These are phyloP conservation scores for Angomonas desouzai DNA, from an alignment of 208 protist species.

Conservation along the genomic window DNA sequence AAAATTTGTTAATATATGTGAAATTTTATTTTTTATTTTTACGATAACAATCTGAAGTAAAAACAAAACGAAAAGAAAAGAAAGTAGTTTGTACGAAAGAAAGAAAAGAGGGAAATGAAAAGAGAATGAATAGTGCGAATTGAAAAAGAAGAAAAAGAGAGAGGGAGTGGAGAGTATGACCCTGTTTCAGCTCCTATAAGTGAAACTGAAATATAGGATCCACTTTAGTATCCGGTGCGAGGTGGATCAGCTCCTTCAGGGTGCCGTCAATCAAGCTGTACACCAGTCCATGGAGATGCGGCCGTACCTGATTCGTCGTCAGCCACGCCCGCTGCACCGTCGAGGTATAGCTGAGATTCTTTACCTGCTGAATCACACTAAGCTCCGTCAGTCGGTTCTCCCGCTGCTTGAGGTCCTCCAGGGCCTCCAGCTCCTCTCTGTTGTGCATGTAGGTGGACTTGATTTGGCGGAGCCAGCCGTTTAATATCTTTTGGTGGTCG, in stretches of 20 bases:
- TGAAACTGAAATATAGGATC: slow-evolving; percentile 11
- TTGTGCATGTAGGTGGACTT: slow-evolving; percentile 26
- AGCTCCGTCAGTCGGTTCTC: slow-evolving; percentile 29
- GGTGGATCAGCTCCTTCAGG: slow-evolving; percentile 25
- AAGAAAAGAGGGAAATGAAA: too few relatives aligned
- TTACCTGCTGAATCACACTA: slow-evolving; percentile 40
- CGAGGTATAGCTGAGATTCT: slow-evolving; percentile 30
- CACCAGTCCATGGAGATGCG: slow-evolving; percentile 35
- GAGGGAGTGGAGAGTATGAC: too few relatives aligned
- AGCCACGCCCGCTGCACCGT: slow-evolving; percentile 36
- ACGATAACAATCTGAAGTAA: too few relatives aligned
- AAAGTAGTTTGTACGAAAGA: too few relatives aligned
- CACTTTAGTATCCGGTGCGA: slow-evolving; percentile 12
- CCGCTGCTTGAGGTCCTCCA: slow-evolving; percentile 11
- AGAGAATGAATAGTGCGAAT: slow-evolving; percentile 8
- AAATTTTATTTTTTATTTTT: too few relatives aligned
- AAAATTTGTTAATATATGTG: too few relatives aligned
- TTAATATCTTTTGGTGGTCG: slow-evolving; percentile 21
- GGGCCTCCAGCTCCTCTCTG: slow-evolving; percentile 15
- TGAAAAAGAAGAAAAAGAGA: not conserved
- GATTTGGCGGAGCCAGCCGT: slow-evolving; percentile 39
- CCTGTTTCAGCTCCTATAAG: slow-evolving; percentile 7
- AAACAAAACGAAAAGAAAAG: too few relatives aligned
- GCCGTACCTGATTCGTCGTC: slow-evolving; percentile 5
- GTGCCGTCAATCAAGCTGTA: slow-evolving; percentile 31